phyloP scores from a whole-genome alignment of 306 rosid genomes.

The Glycine latifolia region DNA sequence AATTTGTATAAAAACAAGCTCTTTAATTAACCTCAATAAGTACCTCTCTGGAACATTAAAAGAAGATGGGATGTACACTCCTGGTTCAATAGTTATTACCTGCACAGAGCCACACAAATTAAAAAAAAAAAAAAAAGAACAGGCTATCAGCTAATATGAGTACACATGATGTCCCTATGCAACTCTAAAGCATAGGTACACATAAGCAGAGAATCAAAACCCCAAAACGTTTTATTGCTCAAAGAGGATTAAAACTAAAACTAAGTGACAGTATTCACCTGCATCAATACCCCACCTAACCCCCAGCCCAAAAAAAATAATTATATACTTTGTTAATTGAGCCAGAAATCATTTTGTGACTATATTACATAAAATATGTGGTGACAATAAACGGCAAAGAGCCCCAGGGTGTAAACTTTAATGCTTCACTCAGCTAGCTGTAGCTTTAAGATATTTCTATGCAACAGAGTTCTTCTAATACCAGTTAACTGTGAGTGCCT shows the following conservation, averaged over 20 bases:
- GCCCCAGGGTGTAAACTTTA: constrained; percentile 5
- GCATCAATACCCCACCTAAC: neutral
- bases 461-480: neutral
- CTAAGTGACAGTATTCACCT: neutral
- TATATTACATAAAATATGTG: constrained; percentile 10
- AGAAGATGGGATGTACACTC: constrained; percentile 80
- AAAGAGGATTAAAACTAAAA: constrained; percentile 4
- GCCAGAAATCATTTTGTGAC: constrained; percentile 22
- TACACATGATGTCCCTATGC: constrained; percentile 14
- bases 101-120: constrained; percentile 47
- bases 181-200: constrained; percentile 11
- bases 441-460: neutral
- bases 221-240: neutral
- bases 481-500: neutral
- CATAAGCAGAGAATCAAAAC: neutral
- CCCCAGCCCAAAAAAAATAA: neutral
- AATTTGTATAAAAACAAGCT: neutral
- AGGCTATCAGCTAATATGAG: constrained; percentile 16
- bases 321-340: neutral
- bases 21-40: constrained; percentile 18
- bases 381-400: neutral
- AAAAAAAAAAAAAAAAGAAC: neutral
- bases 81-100: constrained; percentile 96
- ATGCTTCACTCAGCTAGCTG: neutral
- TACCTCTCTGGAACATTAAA: constrained; percentile 66